Evolutionary conservation across 345 rosid species (phyloP), one percentile per base, ranked within the genome.

Genomic region (Alliaria petiolata): DNA sequence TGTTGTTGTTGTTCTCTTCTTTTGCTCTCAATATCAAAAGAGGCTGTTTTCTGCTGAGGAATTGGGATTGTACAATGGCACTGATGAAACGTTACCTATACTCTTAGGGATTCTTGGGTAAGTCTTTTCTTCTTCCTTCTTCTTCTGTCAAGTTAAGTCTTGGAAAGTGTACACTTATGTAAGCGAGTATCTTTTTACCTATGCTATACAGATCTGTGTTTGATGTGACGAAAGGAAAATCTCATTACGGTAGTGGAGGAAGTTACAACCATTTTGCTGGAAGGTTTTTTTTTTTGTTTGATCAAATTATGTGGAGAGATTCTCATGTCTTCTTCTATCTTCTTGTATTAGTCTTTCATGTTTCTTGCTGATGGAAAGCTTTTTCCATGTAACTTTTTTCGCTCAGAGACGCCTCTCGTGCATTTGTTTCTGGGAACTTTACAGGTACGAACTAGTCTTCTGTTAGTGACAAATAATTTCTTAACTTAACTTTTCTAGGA

Each of bases 391-490:
- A 0, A 46, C 56, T 22, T 68, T 60, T 50, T 75, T 26, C 26
- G 65, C 46, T 52, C 81, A 89, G 96, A 82, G 96, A 95, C 38
- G 97, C 99, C 79, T 89, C 96, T 57, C 95, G 93, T 51, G 95
- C 96, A 49, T 91, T 91, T 76, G 87, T 95, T 76, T 91, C 97
- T n/a, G 97, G 97, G 56, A 93, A 93, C 72, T 93, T 93, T 65
- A 85, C 97, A 81, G 97, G 98, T 93, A 84, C 60, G 30, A 25
- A 3, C 15, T 11, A 19, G 43, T 43, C 63, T 60, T 70, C 8
- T 20, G 47, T 65, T 19, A 35, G 47, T 52, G 12, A 22, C 8
- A 15, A 20, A 40, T 8, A 22, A n/a, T n/a, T n/a, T n/a, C n/a
- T n/a, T n/a, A n/a, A n/a, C n/a, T 8, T 7, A 42, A 43, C n/a